Evolutionary conservation across 2,329 filamentous ascomycete species (phyloP).

Genomic region (Ceratocystis albifundus): DNA sequence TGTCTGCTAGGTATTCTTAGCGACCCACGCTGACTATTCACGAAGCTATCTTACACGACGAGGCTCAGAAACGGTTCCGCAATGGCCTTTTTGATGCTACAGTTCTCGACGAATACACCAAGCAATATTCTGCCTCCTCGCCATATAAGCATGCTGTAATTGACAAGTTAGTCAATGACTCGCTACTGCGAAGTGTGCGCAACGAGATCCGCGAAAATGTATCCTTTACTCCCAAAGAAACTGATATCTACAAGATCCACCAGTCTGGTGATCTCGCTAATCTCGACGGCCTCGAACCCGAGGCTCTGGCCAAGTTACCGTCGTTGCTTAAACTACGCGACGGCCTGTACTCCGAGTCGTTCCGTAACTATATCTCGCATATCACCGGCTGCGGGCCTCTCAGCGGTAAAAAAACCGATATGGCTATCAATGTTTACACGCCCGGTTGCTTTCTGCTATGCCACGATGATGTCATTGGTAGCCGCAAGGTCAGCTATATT

Average conservation of each 20-base stretch:
- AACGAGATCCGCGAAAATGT: conserved; percentile 82
- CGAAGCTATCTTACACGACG: conserved; percentile 24
- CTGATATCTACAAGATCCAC: conserved; percentile 98
- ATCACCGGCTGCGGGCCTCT: conserved; percentile 79
- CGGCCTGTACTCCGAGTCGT: conserved; percentile 79
- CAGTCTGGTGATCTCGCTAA: conserved; percentile 97
- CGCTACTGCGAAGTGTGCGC: conserved; percentile 74
- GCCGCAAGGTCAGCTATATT: conserved; percentile 88
- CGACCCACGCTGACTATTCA: not conserved
- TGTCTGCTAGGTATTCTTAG: not conserved
- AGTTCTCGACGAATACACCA: conserved; percentile 47
- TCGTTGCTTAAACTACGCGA: conserved; percentile 87
- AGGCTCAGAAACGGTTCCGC: conserved; percentile 48
- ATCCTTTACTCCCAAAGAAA: conserved; percentile 95
- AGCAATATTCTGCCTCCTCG: conserved; percentile 50
- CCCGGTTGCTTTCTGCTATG: conserved; percentile 91
- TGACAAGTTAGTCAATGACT: conserved; percentile 62
- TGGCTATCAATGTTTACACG: conserved; percentile 98
- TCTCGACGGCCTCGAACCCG: conserved; percentile 82
- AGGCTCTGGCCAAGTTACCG: conserved; percentile 72
- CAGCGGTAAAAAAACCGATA: conserved; percentile 90
- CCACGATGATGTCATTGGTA: conserved; percentile 98
- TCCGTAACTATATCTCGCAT: conserved; percentile 76
- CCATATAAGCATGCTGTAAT: conserved; percentile 94
- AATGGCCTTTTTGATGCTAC: conserved; percentile 52